Percentiles rank a stretch among this genome's conserved stretches.
Evolutionary conservation across 1,284 basidiomycete species (phyloP).

Genomic region (Pseudozyma sp.): DNA sequence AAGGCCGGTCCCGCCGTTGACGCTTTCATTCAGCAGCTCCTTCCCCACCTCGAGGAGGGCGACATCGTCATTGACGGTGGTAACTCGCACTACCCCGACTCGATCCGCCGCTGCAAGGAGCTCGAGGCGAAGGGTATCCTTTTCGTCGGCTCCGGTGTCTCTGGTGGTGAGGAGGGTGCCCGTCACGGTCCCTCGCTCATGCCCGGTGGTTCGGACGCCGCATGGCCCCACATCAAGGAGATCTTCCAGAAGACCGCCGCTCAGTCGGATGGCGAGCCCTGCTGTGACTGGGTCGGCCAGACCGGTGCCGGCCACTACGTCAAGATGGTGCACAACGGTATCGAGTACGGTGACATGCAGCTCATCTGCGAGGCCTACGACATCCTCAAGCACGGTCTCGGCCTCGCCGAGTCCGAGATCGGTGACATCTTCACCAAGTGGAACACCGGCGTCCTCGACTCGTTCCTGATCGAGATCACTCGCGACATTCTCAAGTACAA

Average conservation of each 20-base stretch:
- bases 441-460: slow-evolving; percentile 99
- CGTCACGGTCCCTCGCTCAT: slow-evolving; percentile 97
- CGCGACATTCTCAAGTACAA: slow-evolving; percentile 72
- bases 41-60: slow-evolving; percentile 75
- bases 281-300: slow-evolving; percentile 99
- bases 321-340: slow-evolving; percentile 99
- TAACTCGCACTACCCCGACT: slow-evolving; percentile 99
- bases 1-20: slow-evolving; percentile 76
- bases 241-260: slow-evolving; percentile 99
- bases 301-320: slow-evolving; percentile 94
- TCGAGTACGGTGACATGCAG: slow-evolving; percentile 97
- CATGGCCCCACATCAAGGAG: slow-evolving; percentile 96
- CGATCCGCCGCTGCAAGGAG: slow-evolving; percentile 91
- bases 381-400: slow-evolving; percentile 96
- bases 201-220: slow-evolving; percentile 94
- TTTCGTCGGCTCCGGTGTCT: slow-evolving; percentile 98
- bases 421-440: slow-evolving; percentile 73
- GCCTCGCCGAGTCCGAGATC: slow-evolving; percentile 72
- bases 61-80: slow-evolving; percentile 99
- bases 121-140: slow-evolving; percentile 93
- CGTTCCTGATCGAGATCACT: slow-evolving; percentile 95
- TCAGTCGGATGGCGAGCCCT: slow-evolving; percentile 93
- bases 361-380: slow-evolving; percentile 87
- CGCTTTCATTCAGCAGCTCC: slow-evolving; percentile 74
- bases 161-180: slow-evolving; percentile 99